Percentiles rank a stretch among this genome's conserved stretches.
These are phyloP conservation scores for Arthroderma sp. DNA, from an alignment of 2,329 filamentous ascomycete genomes.

Conservation along the genomic window DNA sequence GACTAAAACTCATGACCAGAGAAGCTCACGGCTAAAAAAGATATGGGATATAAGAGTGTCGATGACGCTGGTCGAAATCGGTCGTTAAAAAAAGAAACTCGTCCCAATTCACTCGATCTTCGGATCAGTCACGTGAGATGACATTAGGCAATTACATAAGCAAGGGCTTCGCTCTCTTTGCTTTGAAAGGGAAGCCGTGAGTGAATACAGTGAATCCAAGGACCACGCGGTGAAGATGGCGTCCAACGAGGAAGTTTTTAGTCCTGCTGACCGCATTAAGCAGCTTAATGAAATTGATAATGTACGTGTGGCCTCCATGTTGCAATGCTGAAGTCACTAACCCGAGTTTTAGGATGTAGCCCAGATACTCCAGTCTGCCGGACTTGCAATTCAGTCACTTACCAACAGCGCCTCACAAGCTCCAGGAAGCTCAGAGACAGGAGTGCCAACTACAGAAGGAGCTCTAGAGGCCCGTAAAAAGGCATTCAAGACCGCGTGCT, in stretches of 20 bases:
- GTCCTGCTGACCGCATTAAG: conserved; percentile 62
- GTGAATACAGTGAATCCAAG: not conserved
- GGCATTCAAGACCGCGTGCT: conserved; percentile 44
- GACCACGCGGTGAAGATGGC: not conserved
- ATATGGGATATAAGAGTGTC: not conserved
- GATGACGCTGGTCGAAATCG: not conserved
- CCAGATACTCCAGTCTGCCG: conserved; percentile 46
- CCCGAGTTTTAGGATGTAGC: conserved; percentile 36
- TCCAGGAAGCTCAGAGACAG: conserved; percentile 17
- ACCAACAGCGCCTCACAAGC: conserved; percentile 36
- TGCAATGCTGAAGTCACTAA: not conserved
- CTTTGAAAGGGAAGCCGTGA: not conserved
- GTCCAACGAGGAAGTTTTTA: conserved; percentile 36
- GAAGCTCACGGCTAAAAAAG: not conserved
- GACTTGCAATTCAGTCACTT: conserved; percentile 52
- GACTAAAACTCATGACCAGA: not conserved
- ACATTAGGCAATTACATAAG: not conserved
- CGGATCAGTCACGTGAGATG: not conserved
- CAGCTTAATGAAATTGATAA: conserved; percentile 71
- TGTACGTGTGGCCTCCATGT: conserved; percentile 26
- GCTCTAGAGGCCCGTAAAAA: conserved; percentile 45
- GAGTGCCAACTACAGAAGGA: conserved; percentile 18
- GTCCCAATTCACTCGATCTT: not conserved
- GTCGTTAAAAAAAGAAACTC: not conserved
- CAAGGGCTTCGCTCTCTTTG: too few relatives aligned